A percentile compares a stretch with the other conserved stretches of the same genome.
These are phyloP conservation scores for Sambucus nigra DNA, from an alignment of 129 eudicot genomes.

Conservation along the genomic window DNA sequence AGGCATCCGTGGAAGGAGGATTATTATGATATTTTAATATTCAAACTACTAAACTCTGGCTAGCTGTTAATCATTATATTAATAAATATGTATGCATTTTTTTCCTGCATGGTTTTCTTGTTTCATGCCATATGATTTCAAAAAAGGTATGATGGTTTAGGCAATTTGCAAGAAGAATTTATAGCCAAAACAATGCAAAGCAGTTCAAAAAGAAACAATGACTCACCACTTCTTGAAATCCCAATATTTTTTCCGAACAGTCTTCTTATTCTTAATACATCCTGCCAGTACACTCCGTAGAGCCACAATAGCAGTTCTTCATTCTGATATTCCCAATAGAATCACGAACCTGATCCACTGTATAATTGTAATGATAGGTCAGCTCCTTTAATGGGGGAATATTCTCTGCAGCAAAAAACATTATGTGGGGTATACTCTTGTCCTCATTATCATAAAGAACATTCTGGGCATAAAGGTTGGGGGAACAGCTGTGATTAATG, in stretches of 20 bases:
- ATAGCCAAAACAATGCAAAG: neutral
- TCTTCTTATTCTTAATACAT: slow-evolving; percentile 34
- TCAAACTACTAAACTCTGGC: no score
- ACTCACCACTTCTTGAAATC: neutral
- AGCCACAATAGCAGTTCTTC: slow-evolving; percentile 83
- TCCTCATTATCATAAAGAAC: slow-evolving; percentile 78
- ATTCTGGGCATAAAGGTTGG: slow-evolving; percentile 88
- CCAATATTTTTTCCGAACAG: no score
- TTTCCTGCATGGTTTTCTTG: no score
- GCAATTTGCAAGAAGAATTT: no score
- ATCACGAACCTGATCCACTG: slow-evolving; percentile 53
- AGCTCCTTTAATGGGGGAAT: slow-evolving; percentile 82
- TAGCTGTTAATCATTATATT: no score
- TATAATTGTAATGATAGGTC: slow-evolving; percentile 79
- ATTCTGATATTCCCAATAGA: slow-evolving; percentile 62
- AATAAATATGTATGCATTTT: no score
- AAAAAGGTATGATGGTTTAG: no score
- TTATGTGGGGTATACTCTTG: slow-evolving; percentile 73
- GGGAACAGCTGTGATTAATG: slow-evolving; percentile 85
- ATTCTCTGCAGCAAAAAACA: slow-evolving; percentile 91
- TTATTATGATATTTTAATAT: no score
- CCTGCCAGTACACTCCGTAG: slow-evolving; percentile 74
- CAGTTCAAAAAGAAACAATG: neutral
- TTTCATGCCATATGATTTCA: no score
- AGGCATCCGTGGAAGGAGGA: no score